These are phyloP conservation scores for Perkinsus olseni DNA, from an alignment of 169 alveolate species.

Conservation along the genomic window DNA sequence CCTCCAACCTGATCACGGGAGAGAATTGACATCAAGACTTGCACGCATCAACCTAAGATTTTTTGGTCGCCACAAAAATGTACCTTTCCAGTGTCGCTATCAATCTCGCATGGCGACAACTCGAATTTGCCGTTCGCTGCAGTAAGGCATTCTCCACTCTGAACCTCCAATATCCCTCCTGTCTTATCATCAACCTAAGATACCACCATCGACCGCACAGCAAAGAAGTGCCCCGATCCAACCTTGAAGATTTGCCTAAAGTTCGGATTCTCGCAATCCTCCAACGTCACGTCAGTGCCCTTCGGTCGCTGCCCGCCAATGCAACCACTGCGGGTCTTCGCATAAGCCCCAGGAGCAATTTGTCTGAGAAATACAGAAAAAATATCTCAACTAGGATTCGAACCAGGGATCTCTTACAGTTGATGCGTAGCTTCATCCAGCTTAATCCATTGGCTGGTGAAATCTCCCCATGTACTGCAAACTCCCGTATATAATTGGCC, in stretches of 20 bases:
- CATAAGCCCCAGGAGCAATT: background rate
- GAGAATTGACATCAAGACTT: background rate
- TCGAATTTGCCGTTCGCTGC: background rate
- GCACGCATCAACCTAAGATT: background rate
- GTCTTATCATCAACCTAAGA: background rate
- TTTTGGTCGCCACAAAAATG: background rate
- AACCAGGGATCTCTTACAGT: background rate
- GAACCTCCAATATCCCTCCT: background rate
- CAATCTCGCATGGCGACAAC: background rate
- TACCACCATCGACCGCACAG: background rate
- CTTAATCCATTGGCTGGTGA: background rate
- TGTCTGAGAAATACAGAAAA: background rate
- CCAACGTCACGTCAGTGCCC: background rate
- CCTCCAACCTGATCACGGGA: background rate
- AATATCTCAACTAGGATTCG: background rate
- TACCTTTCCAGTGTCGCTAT: background rate
- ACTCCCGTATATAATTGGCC: background rate
- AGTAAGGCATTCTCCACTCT: background rate
- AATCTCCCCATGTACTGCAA: background rate
- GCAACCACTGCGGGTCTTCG: background rate
- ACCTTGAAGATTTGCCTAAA: background rate
- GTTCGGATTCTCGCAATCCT: background rate
- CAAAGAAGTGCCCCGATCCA: background rate
- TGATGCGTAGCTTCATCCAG: background rate
- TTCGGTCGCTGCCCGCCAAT: background rate